Evolutionary conservation across 2,329 filamentous ascomycete genomes (phyloP), one percentile per base, ranked within the genome.

Genomic region (Fusarium sp.): DNA sequence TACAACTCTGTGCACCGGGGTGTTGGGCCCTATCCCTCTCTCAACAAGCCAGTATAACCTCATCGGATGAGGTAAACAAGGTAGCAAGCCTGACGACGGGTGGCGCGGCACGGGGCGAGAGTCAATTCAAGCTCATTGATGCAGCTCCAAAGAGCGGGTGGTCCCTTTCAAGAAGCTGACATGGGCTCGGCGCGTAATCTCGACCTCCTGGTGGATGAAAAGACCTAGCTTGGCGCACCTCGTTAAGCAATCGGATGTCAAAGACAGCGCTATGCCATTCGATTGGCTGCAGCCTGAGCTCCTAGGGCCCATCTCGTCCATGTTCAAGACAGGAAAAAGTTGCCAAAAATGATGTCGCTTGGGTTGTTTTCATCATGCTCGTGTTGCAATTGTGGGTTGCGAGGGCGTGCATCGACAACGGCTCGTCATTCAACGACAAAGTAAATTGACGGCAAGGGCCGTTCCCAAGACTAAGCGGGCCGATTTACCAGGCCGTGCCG

Each of bases 101-200:
- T 79, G 79, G 79, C 75, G 77, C 78, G 75, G 77, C 75, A 78
- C 73, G 76, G 76, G 74, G 75, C 77, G 75, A 73, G 69, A 66
- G 67, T 72, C 58, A 74, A 65, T 66, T 65, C 63, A 58, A 63
- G 60, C 55, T 58, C 56, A 50, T 42, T 43, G 43, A 53, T 54
- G 51, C 43, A 54, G 39, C 44, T 48, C 49, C 42, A 43, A 46
- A 60, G 52, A 51, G 58, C 63, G 58, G 50, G 48, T 42, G 55
- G 64, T 67, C 58, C 54, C 61, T 58, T 63, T 52, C 36, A 48
- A 58, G 52, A 62, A 61, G 58, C 55, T 69, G 69, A 68, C 70
- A 81, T 79, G 71, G 78, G 69, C 70, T 72, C 72, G 85, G 85
- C 85, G 86, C 85, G 81, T 87, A 87, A 84, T 80, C 76, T 78